Evolutionary conservation across 2,329 filamentous ascomycete genomes (phyloP), one percentile per base, ranked within the genome.

Genomic region (Aspergillus melleus): DNA sequence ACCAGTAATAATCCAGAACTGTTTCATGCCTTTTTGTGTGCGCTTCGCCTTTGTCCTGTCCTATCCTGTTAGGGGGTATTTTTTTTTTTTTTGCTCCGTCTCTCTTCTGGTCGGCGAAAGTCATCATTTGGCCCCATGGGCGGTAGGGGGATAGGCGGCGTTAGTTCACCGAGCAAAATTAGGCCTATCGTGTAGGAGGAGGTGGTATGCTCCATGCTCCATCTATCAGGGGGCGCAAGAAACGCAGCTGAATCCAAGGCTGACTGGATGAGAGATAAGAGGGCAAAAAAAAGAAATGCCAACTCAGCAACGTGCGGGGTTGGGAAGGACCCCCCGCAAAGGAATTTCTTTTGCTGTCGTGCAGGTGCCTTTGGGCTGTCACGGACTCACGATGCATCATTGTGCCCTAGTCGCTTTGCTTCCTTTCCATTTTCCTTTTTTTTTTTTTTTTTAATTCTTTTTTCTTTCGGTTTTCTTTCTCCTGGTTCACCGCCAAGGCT

Each of bases 231-330:
- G 29, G 60, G 64, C 63, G 59, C 50, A 62, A 53, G 63, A 57
- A 68, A 61, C 52, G 67, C 60, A 47, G 44, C 30, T 54, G 36
- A 50, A 30, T 50, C 32, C 42, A 36, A 30, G n/a, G 39, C 47
- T 16, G 30, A 56, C 26, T 29, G 26, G 49, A 19, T n/a, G 29
- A 32, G 24, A 22, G 54, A 63, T 59, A 55, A 59, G 58, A 61
- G 39, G 42, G 55, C 44, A 22, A 12, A 55, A 44, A 58, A 30
- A n/a, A n/a, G 36, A 54, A 63, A 53, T 50, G 59, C 54, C 63
- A 60, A 61, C 57, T 54, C 63, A 65, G 56, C 58, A 57, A 60
- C 44, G 60, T 65, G 63, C 63, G 63, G 63, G 63, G 63, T 65
- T 62, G 36, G 26, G 42, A 46, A 22, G 46, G 39, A 49, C 14